Conservation (phyloP, 2,329 filamentous ascomycete species). For the Fusarium duplospermum region DNA sequence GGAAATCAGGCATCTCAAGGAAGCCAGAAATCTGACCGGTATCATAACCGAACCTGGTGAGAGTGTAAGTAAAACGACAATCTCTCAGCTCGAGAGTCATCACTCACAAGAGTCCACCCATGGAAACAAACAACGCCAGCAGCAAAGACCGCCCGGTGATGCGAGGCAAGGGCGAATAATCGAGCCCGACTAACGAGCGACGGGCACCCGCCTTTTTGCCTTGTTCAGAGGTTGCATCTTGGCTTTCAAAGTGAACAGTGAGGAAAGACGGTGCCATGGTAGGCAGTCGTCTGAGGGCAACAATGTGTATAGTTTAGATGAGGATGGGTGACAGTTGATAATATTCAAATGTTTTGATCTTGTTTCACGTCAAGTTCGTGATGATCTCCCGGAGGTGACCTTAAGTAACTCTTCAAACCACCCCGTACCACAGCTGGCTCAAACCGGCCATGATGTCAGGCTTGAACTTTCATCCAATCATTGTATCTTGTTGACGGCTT, state of each 20-base stretch:
- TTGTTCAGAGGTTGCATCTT: constrained; percentile 55
- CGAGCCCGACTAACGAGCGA: constrained; percentile 52
- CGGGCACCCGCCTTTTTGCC: constrained; percentile 41
- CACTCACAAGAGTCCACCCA: constrained; percentile 58
- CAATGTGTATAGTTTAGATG: not conserved
- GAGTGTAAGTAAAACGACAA: not conserved
- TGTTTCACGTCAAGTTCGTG: not conserved
- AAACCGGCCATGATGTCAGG: constrained; percentile 32
- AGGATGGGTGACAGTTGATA: not conserved
- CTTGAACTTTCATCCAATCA: constrained; percentile 4
- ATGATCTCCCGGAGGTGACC: not conserved
- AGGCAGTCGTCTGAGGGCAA: constrained; percentile 7
- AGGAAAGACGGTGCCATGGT: constrained; percentile 37
- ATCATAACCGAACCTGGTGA: constrained; percentile 57
- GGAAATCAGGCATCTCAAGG: constrained; percentile 68
- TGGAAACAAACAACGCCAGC: constrained; percentile 56
- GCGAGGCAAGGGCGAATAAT: constrained; percentile 58
- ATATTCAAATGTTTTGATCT: not conserved
- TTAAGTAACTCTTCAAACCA: constrained; percentile 9
- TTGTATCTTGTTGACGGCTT: not conserved
- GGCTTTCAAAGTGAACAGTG: constrained; percentile 56
- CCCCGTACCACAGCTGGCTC: not conserved
- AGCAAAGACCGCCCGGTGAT: constrained; percentile 52
- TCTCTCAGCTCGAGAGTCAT: accelerated
- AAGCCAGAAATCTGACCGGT: constrained; percentile 68